Base-by-base conservation (phyloP, 1,139 yeast genomes). In the Saccharomyces pastorianus region DNA sequence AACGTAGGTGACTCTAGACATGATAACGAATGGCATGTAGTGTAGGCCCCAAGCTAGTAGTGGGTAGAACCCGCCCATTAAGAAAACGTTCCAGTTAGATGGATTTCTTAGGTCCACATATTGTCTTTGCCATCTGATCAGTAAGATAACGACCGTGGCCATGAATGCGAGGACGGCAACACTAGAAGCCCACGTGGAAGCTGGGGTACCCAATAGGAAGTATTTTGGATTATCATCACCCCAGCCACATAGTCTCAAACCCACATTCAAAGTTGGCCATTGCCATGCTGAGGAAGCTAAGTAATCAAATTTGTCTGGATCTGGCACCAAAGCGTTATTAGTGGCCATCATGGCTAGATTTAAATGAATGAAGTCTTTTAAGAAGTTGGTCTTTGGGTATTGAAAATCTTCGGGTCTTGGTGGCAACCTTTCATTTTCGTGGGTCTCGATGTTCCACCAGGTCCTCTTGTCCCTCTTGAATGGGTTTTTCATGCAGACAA, bases 331-430 rank as follows among this genome's bases (percentile, higher is more conserved):
- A 3, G 96, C 98, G 66, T 95, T 95, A 76, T 95, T 95, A 48
- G 98, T 88, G 27, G 97, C 96, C 97, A 91, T 90, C 97, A 93
- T 95, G 25, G 98, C 99, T 68, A 90, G 82, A 71, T 93, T 93
- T 65, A 95, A 77, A 73, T 90, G 96, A 61, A 95, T 76, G 63
- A 95, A 95, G 74, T 93, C 98, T 63, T 88, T 84, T 65, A 89
- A 68, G 73, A 95, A 95, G 66, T 80, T 81, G 31, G 96, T 85
- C 69, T 79, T 85, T 64, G 98, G 97, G 65, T 87, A 78, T 66
- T 78, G 78, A 73, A 91, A 88, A 67, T 81, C 84, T 52, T 73
- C 83, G 17, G 87, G 83, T 52, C 71, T 69, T 46, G 95, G 84
- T 53, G 96, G 96, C 64, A 95, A 77, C 44, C 83, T 75, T 50